A percentile compares a stretch with the other conserved stretches of the same genome.
phyloP scores from a whole-genome alignment of 441 rosid species.

The Arabidopsis lyrata region DNA sequence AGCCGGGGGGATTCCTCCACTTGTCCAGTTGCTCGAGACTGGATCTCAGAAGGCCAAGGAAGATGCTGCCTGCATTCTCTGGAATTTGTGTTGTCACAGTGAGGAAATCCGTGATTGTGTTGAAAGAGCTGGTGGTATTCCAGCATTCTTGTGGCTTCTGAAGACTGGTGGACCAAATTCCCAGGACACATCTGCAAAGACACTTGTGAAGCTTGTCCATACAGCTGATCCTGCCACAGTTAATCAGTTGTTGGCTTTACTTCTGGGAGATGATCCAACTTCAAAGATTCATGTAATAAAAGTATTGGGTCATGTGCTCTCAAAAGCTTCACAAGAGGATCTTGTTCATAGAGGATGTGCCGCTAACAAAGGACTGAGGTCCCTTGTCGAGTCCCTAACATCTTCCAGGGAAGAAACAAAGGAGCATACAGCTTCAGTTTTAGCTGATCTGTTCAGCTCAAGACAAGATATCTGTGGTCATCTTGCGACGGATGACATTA shows the following conservation, averaged over 20 bases:
- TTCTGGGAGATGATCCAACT: slow-evolving; percentile 86
- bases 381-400: slow-evolving; percentile 81
- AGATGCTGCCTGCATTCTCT: slow-evolving; percentile 90
- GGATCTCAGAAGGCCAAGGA: slow-evolving; percentile 98
- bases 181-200: slow-evolving; percentile 94
- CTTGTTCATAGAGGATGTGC: slow-evolving; percentile 86
- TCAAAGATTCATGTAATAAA: slow-evolving; percentile 87
- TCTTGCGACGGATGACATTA: slow-evolving; percentile 54
- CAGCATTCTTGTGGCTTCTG: slow-evolving; percentile 96
- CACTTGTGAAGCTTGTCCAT: slow-evolving; percentile 86
- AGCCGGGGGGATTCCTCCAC: slow-evolving; percentile 99
- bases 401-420: slow-evolving; percentile 89
- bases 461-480: slow-evolving; percentile 88
- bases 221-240: slow-evolving; percentile 95
- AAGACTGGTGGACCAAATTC: slow-evolving; percentile 93
- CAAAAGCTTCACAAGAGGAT: slow-evolving; percentile 81
- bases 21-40: slow-evolving; percentile 96
- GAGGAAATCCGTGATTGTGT: slow-evolving; percentile 99
- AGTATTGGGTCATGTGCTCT: slow-evolving; percentile 91
- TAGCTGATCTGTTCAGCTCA: slow-evolving; percentile 85
- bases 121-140: slow-evolving; percentile 99
- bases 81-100: slow-evolving; percentile 97
- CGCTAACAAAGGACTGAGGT: slow-evolving; percentile 94
- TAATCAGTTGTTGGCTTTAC: slow-evolving; percentile 89
- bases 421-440: slow-evolving; percentile 90